These are phyloP conservation scores for Mycena galopus DNA, from an alignment of 768 basidiomycete species.

Conservation along the genomic window DNA sequence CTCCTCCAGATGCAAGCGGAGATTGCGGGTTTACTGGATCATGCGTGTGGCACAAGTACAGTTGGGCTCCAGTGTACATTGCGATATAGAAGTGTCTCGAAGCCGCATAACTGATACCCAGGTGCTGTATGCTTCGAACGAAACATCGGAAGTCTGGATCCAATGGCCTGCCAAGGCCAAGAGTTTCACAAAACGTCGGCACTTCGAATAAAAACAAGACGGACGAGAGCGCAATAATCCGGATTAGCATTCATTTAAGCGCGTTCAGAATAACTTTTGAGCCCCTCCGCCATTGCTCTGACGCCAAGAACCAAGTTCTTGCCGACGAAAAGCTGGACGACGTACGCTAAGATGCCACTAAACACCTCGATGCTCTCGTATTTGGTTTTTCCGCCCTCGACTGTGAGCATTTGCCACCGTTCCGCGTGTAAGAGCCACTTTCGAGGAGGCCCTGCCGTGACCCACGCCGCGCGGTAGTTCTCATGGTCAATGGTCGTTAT, in stretches of 20 bases:
- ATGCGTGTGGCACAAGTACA: too few species aligned
- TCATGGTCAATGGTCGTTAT: constrained; percentile 67
- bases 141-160: too few species aligned
- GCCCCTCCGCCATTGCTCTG: constrained; percentile 30
- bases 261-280: constrained; percentile 16
- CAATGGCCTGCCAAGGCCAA: too few species aligned
- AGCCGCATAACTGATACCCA: too few species aligned
- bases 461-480: constrained; percentile 71
- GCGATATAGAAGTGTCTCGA: too few species aligned
- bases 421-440: constrained; percentile 42
- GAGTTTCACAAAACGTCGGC: too few species aligned
- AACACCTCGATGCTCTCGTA: constrained; percentile 79
- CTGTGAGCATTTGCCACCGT: constrained; percentile 74
- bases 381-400: constrained; percentile 61
- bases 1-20: too few species aligned
- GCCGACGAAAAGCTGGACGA: constrained; percentile 46
- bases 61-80: too few species aligned
- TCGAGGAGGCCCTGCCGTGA: background rate
- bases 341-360: constrained; percentile 65
- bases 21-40: too few species aligned
- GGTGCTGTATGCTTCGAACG: too few species aligned
- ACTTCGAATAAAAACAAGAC: too few species aligned
- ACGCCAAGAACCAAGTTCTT: constrained; percentile 24
- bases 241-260: constrained; percentile 16
- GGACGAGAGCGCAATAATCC: too few species aligned